Percentiles rank a stretch among this genome's conserved stretches.
phyloP scores from a whole-genome alignment of 1,284 basidiomycete genomes.

The Sutorius eximius region DNA sequence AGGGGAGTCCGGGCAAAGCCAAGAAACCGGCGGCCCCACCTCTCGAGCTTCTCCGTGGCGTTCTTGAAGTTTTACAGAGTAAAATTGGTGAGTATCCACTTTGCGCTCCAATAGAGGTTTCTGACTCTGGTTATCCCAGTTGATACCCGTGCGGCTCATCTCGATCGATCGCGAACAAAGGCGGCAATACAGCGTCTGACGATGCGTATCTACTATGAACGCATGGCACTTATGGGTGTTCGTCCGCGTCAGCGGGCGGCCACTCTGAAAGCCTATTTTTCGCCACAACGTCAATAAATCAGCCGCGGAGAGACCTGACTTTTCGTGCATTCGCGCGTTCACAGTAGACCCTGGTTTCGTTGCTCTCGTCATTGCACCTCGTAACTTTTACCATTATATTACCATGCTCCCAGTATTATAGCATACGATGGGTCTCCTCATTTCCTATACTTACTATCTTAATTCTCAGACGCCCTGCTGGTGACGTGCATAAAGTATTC shows the following conservation, averaged over 20 bases:
- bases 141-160: constrained; percentile 67
- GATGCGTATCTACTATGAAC: constrained; percentile 64
- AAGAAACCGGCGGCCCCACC: constrained; percentile 39
- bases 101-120: neutral
- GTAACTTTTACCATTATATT: neutral
- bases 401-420: neutral
- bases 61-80: constrained; percentile 54
- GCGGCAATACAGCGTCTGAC: constrained; percentile 60
- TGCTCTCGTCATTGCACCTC: neutral
- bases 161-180: constrained; percentile 71
- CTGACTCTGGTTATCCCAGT: constrained; percentile 39
- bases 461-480: constrained; percentile 4
- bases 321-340: neutral
- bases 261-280: constrained; percentile 34
- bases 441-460: neutral
- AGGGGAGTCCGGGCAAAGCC: constrained; percentile 35
- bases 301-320: neutral
- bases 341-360: neutral
- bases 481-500: constrained; percentile 19
- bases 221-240: constrained; percentile 35
- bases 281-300: constrained; percentile 24
- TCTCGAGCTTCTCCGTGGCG: constrained; percentile 47
- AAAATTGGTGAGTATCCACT: constrained; percentile 53
- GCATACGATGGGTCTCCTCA: neutral
- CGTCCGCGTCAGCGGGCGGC: constrained; percentile 22